Evolutionary conservation across 176 grass and related monocot genomes (phyloP).

Genomic region (Thalia dealbata): DNA sequence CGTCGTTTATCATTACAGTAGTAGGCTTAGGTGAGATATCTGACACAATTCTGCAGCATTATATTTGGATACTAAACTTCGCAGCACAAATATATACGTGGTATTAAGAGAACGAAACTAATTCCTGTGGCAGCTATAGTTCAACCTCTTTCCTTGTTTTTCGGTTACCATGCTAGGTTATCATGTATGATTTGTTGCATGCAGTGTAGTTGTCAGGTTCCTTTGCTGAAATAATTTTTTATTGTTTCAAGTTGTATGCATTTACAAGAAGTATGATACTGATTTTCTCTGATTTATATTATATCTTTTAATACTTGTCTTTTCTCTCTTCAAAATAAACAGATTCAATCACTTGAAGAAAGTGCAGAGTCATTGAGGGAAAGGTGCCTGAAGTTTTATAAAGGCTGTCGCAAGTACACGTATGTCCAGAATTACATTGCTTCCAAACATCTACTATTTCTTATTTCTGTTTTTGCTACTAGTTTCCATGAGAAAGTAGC

Average conservation of each 20-base stretch:
- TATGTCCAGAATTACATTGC: conserved; percentile 30
- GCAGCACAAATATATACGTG: too few relatives aligned
- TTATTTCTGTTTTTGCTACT: background rate
- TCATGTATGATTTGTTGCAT: background rate
- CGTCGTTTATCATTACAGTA: too few relatives aligned
- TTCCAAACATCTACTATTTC: background rate
- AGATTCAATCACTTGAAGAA: conserved; percentile 92
- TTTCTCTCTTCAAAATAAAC: conserved; percentile 27
- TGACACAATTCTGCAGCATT: too few relatives aligned
- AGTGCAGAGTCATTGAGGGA: conserved; percentile 73
- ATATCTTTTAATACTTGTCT: conserved; percentile 4
- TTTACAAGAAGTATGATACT: background rate
- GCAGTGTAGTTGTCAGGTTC: background rate
- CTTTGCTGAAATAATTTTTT: background rate
- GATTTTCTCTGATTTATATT: background rate
- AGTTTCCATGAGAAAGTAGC: background rate
- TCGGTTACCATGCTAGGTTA: background rate
- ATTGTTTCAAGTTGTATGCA: background rate
- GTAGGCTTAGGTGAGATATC: too few relatives aligned
- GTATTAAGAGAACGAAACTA: too few relatives aligned
- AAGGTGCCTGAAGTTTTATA: conserved; percentile 93
- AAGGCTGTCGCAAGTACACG: conserved; percentile 98
- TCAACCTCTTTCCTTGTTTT: background rate
- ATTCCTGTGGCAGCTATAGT: background rate
- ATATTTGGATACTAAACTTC: too few relatives aligned